Evolutionary conservation across 176 grass and related monocot genomes (phyloP), one percentile per base, ranked within the genome.

Genomic region (Dendrocalamus sinicus): DNA sequence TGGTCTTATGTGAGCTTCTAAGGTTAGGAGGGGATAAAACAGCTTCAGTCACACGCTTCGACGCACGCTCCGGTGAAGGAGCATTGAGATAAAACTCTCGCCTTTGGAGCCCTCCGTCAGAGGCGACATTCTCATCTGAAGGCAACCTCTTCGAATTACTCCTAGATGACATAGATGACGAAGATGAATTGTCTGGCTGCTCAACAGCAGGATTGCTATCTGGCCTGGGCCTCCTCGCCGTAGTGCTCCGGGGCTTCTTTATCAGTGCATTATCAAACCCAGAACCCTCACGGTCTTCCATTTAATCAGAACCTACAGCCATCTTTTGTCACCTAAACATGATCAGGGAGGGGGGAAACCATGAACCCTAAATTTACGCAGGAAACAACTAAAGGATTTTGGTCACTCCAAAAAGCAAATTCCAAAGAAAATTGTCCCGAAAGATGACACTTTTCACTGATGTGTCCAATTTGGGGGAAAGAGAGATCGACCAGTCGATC

Each of bases 51-150:
- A 26, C 55, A 72, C 57, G 77, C 78, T 85, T 91, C 65, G 43
- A 48, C 24, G 55, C 81, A 77, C 58, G 60, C 50, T 81, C 89
- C 3, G 37, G 45, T 13, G 78, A 61, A 73, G 85, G 86, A 9
- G 40, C 75, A 16, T 90, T 92, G 4, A 95, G 88, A 73, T 84
- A 73, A 81, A 86, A 28, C 64, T 95, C 93, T 46, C 75, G 84
- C 80, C 76, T 74, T 6, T 53, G 82, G 75, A 73, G 26, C 30
- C 57, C 83, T 30, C 64, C 86, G 13, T 84, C 87, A 24, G 83
- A 83, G 67, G 47, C n/a, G 37, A 59, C 82, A 71, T 76, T 87
- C 20, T 90, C 90, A 72, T 90, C 88, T 4, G 85, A 85, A 62
- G 87, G 72, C 60, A 71, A 9, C 46, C 72, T 89, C 70, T 67